phyloP scores from a whole-genome alignment of 371 early-diverging fungal species.

The Mucor indicus region DNA sequence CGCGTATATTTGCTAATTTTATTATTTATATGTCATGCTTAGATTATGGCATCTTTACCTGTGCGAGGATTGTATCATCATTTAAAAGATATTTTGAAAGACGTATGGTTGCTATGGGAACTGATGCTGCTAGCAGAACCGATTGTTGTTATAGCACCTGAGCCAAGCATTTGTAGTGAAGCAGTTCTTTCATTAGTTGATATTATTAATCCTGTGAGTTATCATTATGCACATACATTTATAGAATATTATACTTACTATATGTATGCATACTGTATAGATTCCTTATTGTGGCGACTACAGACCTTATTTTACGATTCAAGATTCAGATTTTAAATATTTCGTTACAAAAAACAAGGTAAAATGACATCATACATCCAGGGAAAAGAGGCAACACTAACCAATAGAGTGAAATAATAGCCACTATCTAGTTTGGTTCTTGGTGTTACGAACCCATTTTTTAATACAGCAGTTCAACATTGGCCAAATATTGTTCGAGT shows the following conservation, averaged over 20 bases:
- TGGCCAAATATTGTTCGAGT: slow-evolving; percentile 92
- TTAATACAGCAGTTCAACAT: slow-evolving; percentile 83
- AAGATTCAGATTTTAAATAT: slow-evolving; percentile 88
- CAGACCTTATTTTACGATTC: slow-evolving; percentile 95
- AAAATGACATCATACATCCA: too few species aligned
- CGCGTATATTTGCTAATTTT: too few species aligned
- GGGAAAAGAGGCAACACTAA: background rate
- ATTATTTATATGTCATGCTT: background rate
- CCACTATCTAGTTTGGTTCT: slow-evolving; percentile 81
- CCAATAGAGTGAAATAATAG: slow-evolving; percentile 18
- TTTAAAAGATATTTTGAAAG: slow-evolving; percentile 75
- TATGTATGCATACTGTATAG: slow-evolving; percentile 35
- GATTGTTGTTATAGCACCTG: slow-evolving; percentile 84
- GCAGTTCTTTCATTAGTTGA: slow-evolving; percentile 85
- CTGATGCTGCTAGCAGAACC: slow-evolving; percentile 90
- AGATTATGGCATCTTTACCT: slow-evolving; percentile 71
- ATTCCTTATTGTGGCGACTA: slow-evolving; percentile 94
- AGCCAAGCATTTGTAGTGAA: slow-evolving; percentile 82
- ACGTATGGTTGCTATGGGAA: slow-evolving; percentile 93
- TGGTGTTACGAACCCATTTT: slow-evolving; percentile 95
- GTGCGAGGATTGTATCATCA: slow-evolving; percentile 73
- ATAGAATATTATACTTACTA: too few species aligned
- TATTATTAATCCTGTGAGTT: slow-evolving; percentile 86
- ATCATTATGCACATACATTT: background rate
- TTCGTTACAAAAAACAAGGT: slow-evolving; percentile 66